Evolutionary conservation across 2,329 filamentous ascomycete species (phyloP).

Genomic region (Beauveria sp.): DNA sequence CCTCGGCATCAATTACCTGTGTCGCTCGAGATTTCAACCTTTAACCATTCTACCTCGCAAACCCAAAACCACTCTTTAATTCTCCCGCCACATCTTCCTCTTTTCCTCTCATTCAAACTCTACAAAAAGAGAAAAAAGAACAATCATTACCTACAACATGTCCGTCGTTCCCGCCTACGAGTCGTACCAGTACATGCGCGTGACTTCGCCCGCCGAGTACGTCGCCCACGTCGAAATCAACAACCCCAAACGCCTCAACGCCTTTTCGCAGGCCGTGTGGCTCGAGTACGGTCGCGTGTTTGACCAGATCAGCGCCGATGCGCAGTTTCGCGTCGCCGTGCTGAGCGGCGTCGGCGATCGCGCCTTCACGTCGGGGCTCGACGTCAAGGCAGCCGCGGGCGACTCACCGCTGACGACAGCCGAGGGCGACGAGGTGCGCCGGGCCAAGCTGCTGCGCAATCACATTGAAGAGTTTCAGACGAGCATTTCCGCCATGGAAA

Average conservation of each 20-base stretch:
- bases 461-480: slow-evolving; percentile 75
- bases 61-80: neutral
- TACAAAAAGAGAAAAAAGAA: no score
- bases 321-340: slow-evolving; percentile 67
- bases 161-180: slow-evolving; percentile 22
- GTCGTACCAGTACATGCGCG: slow-evolving; percentile 59
- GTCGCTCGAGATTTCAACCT: neutral
- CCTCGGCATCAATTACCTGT: neutral
- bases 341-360: slow-evolving; percentile 74
- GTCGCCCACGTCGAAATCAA: slow-evolving; percentile 93
- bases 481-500: slow-evolving; percentile 68
- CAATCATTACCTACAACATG: neutral
- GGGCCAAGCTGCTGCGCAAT: slow-evolving; percentile 52
- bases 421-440: slow-evolving; percentile 53
- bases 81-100: neutral
- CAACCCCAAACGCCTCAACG: slow-evolving; percentile 77
- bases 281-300: slow-evolving; percentile 70
- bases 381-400: slow-evolving; percentile 64
- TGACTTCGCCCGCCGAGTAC: slow-evolving; percentile 62
- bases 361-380: slow-evolving; percentile 81
- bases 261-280: slow-evolving; percentile 83
- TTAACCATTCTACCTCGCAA: neutral
- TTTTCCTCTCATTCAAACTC: neutral
- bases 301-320: slow-evolving; percentile 60
- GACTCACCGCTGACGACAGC: slow-evolving; percentile 34